A percentile compares a stretch with the other conserved stretches of the same genome.
These are phyloP conservation scores for Hyaloraphidium curvatum DNA, from an alignment of 192 early-diverging fungal species.

Conservation along the genomic window DNA sequence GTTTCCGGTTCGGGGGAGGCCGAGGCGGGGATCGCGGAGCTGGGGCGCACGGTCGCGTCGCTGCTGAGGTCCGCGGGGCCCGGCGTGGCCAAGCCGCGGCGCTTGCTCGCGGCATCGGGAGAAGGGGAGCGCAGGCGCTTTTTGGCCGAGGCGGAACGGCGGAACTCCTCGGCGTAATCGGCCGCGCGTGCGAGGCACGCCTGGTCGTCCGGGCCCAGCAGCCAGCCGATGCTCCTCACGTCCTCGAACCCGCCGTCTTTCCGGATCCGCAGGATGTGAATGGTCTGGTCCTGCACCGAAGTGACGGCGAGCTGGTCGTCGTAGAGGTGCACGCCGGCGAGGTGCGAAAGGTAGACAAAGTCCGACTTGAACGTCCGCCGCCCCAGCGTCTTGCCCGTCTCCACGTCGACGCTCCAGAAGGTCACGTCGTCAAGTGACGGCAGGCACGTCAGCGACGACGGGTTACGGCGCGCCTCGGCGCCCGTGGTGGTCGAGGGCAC, in stretches of 20 bases:
- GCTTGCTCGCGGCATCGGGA: too few species aligned
- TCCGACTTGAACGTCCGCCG: slow-evolving; percentile 31
- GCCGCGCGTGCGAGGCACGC: too few species aligned
- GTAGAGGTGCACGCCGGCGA: slow-evolving; percentile 46
- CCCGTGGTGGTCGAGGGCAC: slow-evolving; percentile 15
- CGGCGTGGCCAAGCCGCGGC: too few species aligned
- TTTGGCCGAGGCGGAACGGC: too few species aligned
- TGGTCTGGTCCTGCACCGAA: slow-evolving; percentile 48
- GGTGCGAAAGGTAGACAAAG: slow-evolving; percentile 39
- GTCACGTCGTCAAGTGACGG: slow-evolving; percentile 35
- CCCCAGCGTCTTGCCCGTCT: slow-evolving; percentile 30
- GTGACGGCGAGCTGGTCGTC: slow-evolving; percentile 39
- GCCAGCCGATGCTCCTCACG: slow-evolving; percentile 37
- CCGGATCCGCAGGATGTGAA: slow-evolving; percentile 40
- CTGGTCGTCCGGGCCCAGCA: too few species aligned
- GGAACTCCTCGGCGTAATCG: too few species aligned
- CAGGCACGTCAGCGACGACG: slow-evolving; percentile 27
- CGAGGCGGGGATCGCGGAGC: too few species aligned
- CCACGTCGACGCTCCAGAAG: slow-evolving; percentile 20
- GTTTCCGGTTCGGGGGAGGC: too few species aligned
- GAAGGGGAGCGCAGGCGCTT: too few species aligned
- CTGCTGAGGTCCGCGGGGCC: too few species aligned
- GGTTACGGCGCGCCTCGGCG: slow-evolving; percentile 16
- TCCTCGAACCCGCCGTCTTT: slow-evolving; percentile 36
- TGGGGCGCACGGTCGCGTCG: too few species aligned